Base-by-base conservation (phyloP, 1,139 yeast genomes). In the Pichia sp. region DNA sequence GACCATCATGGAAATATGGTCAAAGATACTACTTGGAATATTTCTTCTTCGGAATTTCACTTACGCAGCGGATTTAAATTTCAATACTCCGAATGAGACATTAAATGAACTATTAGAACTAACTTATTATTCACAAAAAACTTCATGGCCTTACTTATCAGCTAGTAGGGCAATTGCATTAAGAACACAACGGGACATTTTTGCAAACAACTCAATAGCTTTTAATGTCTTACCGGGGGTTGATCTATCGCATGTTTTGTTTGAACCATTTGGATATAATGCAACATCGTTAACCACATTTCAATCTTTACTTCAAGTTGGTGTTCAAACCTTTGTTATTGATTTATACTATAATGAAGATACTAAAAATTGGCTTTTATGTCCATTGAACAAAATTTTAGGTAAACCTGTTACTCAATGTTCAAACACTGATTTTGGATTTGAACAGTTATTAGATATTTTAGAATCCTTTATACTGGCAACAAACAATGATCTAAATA, bases 171-270 rank as follows among this genome's bases (percentile, higher is more conserved):
- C 63, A 9, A 57, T 67, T 29, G 88, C 81, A 0, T 50, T 72
- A 9, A 65, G 88, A 47, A 69, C 88, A 0, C 92, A 89, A 60
- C 67, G 96, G 49, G 96, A 88, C 59, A 64, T 85, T 2, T 66
- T 82, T 27, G 65, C 68, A 26, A 72, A 74, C 40, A 63, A 74
- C 2, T 77, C 90, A 1, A 67, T 87, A 1, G 82, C 79, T 54
- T 82, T 84, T 58, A 56, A 74, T 20, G 70, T 79, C 0, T 65
- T 69, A 3, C 66, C 79, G 2, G 96, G 96, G 0, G 70, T 84
- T 0, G 73, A 81, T 27, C 60, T 86, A 36, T 68, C 73, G 32
- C 54, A 68, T 0, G 68, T 75, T 3, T 54, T 87, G 1, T 82
- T 85, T 56, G 69, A 74, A 2, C 54, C 58, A 1, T 54, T 64